Evolutionary conservation across 2,329 filamentous ascomycete genomes (phyloP).

Genomic region (Diaporthe citriasiana): DNA sequence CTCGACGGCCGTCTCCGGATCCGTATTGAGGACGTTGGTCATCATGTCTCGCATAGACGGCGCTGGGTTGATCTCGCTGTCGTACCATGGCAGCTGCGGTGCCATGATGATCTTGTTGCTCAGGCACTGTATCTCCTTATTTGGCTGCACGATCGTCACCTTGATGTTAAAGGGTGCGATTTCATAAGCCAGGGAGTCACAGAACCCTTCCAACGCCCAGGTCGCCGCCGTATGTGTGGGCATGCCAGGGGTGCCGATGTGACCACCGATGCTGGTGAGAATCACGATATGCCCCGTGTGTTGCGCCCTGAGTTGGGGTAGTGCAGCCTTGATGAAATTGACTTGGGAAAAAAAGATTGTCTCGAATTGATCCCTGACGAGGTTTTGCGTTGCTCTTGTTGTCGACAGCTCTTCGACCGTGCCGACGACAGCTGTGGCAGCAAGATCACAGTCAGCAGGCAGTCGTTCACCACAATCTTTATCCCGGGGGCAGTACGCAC

Average conservation of each 20-base stretch:
- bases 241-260: conserved; percentile 92
- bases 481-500: conserved; percentile 57
- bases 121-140: conserved; percentile 89
- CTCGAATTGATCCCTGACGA: conserved; percentile 93
- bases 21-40: conserved; percentile 80
- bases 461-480: background rate
- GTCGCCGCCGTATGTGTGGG: conserved; percentile 92
- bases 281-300: conserved; percentile 92
- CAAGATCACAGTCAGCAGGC: conserved; percentile 1
- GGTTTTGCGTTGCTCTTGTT: conserved; percentile 77
- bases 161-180: conserved; percentile 97
- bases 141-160: conserved; percentile 94
- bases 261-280: conserved; percentile 89
- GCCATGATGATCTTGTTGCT: conserved; percentile 90
- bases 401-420: conserved; percentile 91
- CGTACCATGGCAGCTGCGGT: conserved; percentile 77
- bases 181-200: conserved; percentile 95
- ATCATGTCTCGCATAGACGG: conserved; percentile 89
- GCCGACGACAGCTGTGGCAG: conserved; percentile 80
- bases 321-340: conserved; percentile 91
- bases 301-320: conserved; percentile 84
- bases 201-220: conserved; percentile 96
- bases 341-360: conserved; percentile 95
- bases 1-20: conserved; percentile 73
- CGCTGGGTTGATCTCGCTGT: conserved; percentile 78